Evolutionary conservation across 2,329 filamentous ascomycete species (phyloP).

Genomic region (Epichloe uncinata): DNA sequence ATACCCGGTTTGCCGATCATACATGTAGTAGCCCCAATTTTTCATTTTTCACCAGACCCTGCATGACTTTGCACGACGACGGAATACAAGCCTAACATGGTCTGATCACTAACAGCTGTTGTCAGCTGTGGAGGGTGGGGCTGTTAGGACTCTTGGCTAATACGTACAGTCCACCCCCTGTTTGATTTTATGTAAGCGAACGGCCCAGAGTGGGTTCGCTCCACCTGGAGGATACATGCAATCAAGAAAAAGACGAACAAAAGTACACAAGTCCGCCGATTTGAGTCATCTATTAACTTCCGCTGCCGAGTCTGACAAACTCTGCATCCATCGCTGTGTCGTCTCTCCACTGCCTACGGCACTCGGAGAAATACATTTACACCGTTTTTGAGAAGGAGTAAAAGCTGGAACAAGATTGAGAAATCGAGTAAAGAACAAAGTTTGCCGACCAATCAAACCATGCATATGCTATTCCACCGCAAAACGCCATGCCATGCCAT

Average conservation of each 20-base stretch:
- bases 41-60: no score
- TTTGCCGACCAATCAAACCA: neutral
- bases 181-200: no score
- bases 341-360: neutral
- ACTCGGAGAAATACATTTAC: constrained; percentile 4
- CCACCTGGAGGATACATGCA: no score
- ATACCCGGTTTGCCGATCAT: no score
- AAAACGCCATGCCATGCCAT: neutral
- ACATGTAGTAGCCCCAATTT: no score
- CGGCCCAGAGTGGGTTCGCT: no score
- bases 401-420: neutral
- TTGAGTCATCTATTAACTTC: neutral
- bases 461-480: constrained; percentile 2
- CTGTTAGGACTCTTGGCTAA: no score
- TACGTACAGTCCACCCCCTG: no score
- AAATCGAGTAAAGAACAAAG: neutral
- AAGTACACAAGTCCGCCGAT: neutral
- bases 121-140: no score
- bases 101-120: no score
- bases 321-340: constrained; percentile 4
- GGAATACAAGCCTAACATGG: no score
- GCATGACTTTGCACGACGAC: no score
- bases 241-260: neutral
- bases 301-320: neutral
- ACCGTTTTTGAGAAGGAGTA: constrained; percentile 4